Conservation (phyloP, 345 rosid species). For the Syzygium jambos region DNA sequence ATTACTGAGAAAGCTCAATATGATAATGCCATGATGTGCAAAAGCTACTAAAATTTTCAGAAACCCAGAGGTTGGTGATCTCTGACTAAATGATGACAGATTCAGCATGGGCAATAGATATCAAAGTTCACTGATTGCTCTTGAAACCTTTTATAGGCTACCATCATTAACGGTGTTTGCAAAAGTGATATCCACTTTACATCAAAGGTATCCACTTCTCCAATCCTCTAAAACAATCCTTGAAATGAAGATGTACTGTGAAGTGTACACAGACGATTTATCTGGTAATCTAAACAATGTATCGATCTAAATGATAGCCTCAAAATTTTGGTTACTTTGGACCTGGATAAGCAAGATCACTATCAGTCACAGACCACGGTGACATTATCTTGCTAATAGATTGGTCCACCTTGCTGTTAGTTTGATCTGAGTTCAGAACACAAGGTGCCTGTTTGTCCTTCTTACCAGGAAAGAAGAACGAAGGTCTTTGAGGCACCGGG, state of each 20-base stretch:
- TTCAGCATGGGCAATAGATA: not conserved
- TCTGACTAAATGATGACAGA: not conserved
- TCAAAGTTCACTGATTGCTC: not conserved
- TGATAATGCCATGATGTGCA: not conserved
- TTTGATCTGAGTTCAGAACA: not conserved
- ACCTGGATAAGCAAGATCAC: not conserved
- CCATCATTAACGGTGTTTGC: constrained; percentile 25
- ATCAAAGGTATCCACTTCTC: constrained; percentile 39
- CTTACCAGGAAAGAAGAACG: constrained; percentile 25
- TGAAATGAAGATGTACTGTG: not conserved
- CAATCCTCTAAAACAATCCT: not conserved
- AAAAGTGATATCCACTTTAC: constrained; percentile 48
- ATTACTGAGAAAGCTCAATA: not conserved
- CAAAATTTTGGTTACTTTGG: not conserved
- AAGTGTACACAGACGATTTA: not conserved
- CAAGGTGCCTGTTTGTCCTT: not conserved
- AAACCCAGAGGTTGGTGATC: not conserved
- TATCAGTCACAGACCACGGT: not conserved
- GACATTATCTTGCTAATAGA: not conserved
- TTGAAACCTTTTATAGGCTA: not conserved
- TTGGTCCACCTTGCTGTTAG: not conserved
- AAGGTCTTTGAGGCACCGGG: constrained; percentile 6
- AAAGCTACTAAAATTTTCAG: not conserved
- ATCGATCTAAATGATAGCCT: not conserved
- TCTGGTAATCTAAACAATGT: not conserved